Evolutionary conservation across 805 yeast genomes (phyloP), one percentile per base, ranked within the genome.

Genomic region (Lipomyces starkeyi): DNA sequence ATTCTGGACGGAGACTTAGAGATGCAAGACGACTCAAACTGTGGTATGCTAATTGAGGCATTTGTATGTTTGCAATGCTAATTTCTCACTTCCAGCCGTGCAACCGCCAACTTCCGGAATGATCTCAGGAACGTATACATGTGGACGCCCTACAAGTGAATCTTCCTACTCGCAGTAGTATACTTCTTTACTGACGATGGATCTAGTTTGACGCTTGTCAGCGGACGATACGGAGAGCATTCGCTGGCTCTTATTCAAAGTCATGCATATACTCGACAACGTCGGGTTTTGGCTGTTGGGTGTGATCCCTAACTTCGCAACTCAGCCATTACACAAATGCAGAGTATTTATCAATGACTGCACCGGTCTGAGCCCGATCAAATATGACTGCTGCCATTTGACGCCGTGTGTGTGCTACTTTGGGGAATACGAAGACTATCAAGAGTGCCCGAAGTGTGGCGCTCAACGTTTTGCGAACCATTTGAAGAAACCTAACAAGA

Each of bases 361-460:
- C 53, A 47, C 17, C 53, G 53, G 53, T 13, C 53, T 47, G 13
- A 47, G 53, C 53, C 53, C 53, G 17, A 47, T 47, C 53, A 47
- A 47, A 47, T 47, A 47, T 47, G 53, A 47, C 53, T 47, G 53
- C 53, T 47, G 53, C 53, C 53, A 9, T 47, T 47, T 47, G 53
- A 47, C 53, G 53, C 53, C 53, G 4, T 47, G 53, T 47, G 53
- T 47, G 53, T 47, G 53, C 53, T 47, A 47, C 4, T 47, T 47
- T 47, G 53, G 53, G 53, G 53, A 47, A 47, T 47, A 47, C 7
- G 53, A 47, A 47, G 53, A 8, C 4, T 47, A 47, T 25, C 53
- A 47, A 47, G 53, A 20, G 53, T 47, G 53, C 17, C 53, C 53
- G 53, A 47, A 47, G 53, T 47, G 53, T 13, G 53, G 53, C 53